Conservation (phyloP, 1,284 basidiomycete genomes). For the Gomphus bonarii region DNA sequence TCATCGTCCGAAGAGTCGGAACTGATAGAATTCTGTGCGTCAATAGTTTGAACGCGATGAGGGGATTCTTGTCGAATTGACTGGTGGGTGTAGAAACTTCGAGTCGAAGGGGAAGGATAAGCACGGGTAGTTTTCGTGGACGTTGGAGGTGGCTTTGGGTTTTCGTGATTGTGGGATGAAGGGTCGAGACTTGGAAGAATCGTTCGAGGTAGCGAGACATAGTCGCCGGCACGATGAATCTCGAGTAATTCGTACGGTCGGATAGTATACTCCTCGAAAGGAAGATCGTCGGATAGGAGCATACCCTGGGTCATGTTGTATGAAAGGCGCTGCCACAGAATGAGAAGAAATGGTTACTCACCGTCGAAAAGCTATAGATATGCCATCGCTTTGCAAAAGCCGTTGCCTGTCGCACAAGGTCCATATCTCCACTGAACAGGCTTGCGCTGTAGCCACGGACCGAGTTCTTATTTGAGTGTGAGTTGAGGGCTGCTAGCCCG, state of each 20-base stretch:
- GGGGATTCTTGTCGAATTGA: background rate
- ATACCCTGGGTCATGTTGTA: slow-evolving; percentile 57
- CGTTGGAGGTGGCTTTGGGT: background rate
- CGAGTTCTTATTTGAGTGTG: background rate
- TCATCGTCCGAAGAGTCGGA: background rate
- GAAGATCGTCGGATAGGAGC: slow-evolving; percentile 52
- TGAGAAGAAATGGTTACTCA: background rate
- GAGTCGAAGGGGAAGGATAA: background rate
- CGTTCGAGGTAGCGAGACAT: slow-evolving; percentile 34
- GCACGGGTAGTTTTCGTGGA: background rate
- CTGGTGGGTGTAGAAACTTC: no score
- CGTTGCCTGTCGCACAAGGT: slow-evolving; percentile 1
- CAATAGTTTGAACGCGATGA: background rate
- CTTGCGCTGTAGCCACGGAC: slow-evolving; percentile 10
- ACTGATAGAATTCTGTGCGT: background rate
- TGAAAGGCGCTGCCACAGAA: slow-evolving; percentile 30
- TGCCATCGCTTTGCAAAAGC: slow-evolving; percentile 4
- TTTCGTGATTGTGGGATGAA: background rate
- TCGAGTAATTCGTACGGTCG: slow-evolving; percentile 55
- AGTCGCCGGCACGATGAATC: slow-evolving; percentile 36
- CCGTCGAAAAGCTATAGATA: slow-evolving; percentile 7
- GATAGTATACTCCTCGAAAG: slow-evolving; percentile 45
- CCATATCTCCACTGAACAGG: background rate
- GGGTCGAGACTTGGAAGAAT: slow-evolving; percentile 17
- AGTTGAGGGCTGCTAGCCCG: slow-evolving; percentile 1